A percentile compares a stretch with the other conserved stretches of the same genome.
These are phyloP conservation scores for Capsicum baccatum DNA, from an alignment of 257 asterid species.

Conservation along the genomic window DNA sequence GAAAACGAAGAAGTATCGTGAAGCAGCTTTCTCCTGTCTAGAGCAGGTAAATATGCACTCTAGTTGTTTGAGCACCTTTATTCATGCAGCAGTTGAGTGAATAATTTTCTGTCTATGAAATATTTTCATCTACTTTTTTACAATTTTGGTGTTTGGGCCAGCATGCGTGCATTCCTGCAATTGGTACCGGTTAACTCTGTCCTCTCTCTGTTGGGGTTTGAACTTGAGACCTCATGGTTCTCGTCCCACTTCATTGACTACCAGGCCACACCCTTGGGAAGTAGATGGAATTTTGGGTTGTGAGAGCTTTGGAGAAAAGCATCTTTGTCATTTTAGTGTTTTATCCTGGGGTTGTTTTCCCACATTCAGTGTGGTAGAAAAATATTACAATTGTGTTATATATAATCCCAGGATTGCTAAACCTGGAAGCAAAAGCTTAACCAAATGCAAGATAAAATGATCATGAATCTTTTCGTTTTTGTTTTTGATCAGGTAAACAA, in stretches of 20 bases:
- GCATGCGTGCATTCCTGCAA: background rate
- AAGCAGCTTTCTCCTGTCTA: conserved; percentile 92
- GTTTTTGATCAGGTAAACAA: too few species aligned
- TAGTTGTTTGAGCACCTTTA: background rate
- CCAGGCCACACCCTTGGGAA: background rate
- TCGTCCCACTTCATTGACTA: background rate
- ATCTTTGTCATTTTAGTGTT: background rate
- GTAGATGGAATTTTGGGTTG: background rate
- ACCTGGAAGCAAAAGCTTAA: background rate
- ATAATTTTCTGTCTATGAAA: background rate
- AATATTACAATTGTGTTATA: background rate
- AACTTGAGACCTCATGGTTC: background rate
- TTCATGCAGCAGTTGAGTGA: conserved; percentile 9
- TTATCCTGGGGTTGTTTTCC: background rate
- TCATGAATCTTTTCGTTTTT: background rate
- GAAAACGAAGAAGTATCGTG: conserved; percentile 78
- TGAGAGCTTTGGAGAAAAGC: background rate
- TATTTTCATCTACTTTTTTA: background rate
- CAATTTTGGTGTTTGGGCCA: background rate
- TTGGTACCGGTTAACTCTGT: background rate
- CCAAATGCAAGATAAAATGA: background rate
- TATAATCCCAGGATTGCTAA: background rate
- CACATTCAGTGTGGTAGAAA: background rate
- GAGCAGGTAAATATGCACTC: conserved; percentile 65
- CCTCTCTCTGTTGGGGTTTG: background rate